Percentiles rank a stretch among this genome's conserved stretches.
phyloP scores from a whole-genome alignment of 495 filamentous ascomycete genomes.

The Neurospora pannonica region DNA sequence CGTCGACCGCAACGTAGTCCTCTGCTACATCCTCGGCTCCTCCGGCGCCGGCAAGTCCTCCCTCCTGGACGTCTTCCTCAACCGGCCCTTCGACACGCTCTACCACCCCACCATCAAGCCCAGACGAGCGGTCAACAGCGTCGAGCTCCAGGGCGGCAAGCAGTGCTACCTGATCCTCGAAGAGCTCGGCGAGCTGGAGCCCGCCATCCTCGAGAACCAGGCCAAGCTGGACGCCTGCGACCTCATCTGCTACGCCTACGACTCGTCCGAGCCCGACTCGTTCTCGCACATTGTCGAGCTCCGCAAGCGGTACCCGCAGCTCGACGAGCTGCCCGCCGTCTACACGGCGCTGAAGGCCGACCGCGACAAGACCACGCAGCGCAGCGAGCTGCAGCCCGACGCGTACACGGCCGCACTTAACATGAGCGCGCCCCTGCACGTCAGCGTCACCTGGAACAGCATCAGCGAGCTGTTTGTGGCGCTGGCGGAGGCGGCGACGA shows the following conservation, averaged over 20 bases:
- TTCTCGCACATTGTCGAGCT: constrained; percentile 85
- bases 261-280: constrained; percentile 90
- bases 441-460: constrained; percentile 83
- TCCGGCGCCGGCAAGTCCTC: constrained; percentile 78
- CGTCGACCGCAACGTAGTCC: constrained; percentile 91
- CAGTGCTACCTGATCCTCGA: constrained; percentile 95
- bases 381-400: constrained; percentile 84
- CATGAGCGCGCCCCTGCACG: constrained; percentile 84
- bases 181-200: constrained; percentile 91
- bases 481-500: constrained; percentile 78
- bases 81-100: constrained; percentile 72
- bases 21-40: constrained; percentile 87
- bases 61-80: constrained; percentile 82
- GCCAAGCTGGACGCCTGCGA: constrained; percentile 89
- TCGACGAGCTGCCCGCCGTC: constrained; percentile 79
- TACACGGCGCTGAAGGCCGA: constrained; percentile 93
- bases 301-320: constrained; percentile 62
- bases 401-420: constrained; percentile 72
- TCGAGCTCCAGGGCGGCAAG: constrained; percentile 90
- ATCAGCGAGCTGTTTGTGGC: constrained; percentile 86
- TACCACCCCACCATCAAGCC: constrained; percentile 94
- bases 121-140: constrained; percentile 86
- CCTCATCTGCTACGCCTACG: constrained; percentile 89
- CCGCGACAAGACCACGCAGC: constrained; percentile 85
- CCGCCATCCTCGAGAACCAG: constrained; percentile 85